Evolutionary conservation across 495 filamentous ascomycete species (phyloP), one percentile per base, ranked within the genome.

Genomic region (Penicillium cosmopolitanum): DNA sequence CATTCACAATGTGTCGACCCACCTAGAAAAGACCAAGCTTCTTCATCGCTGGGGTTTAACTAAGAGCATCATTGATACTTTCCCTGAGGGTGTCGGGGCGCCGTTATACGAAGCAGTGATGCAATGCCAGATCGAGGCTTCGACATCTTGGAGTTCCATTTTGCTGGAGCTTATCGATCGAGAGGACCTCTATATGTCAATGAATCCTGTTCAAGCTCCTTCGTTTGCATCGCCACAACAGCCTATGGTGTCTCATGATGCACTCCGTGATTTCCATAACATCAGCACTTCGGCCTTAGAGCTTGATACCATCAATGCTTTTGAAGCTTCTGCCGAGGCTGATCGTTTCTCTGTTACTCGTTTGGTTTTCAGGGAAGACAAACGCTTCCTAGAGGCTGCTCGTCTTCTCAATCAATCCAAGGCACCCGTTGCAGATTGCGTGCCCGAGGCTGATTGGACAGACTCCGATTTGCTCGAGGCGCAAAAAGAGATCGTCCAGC

Each of bases 351-450:
- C 86, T 2, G 84, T 98, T 10, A 92, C 93, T 13, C 83, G 87
- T 44, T 75, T 94, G 13, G 87, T 98, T 52, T 99, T 96, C 79
- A 87, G 87, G 51, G 92, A 98, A 53, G 95, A 99, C 63, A 86
- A 89, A 55, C 88, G 95, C 18, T 88, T 96, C 53, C 77, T 87
- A 23, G 95, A 98, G 71, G 94, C 92, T 3, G 83, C 84, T 40
- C 83, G 79, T 56, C 76, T 99, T 48, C 77, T 99, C 7, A 89
- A 94, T 50, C 90, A 92, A 25, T 81, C 84, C 9, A 90, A 88
- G 61, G 80, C 88, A 21, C 85, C 93, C 21, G 80, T 88, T n/a
- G 87, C 92, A 34, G 86, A 88, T 31, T 89, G 92, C 54, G 77
- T 85, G 53, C 85, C 91, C 2, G 84, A 92, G 59, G 86, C 87